Base-by-base conservation (phyloP, 2,329 filamentous ascomycete genomes). In the Aspergillus chevalieri region DNA sequence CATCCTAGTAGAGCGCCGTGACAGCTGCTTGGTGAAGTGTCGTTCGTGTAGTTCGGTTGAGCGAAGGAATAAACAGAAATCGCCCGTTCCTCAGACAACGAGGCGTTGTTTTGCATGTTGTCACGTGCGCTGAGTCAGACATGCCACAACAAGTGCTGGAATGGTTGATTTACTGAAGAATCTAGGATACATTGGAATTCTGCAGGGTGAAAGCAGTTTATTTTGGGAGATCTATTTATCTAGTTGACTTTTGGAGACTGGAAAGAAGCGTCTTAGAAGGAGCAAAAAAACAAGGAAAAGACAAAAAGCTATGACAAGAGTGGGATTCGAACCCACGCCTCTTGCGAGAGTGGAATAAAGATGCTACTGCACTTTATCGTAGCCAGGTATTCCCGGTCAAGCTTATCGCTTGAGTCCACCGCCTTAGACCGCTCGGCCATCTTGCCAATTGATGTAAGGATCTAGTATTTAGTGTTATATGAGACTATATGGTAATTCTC, bases 61-160 rank as follows among this genome's bases (percentile, higher is more conserved):
- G 57, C 56, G 55, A 60, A 66, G 60, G 57, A 66, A 61, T 69
- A 69, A 69, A 70, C 66, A 70, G 66, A 70, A 59, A 61, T 48
- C 50, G 51, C 62, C 26, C 63, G 67, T 70, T 68, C 65, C 67
- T 70, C 66, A 69, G 66, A 67, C 67, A 70, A 70, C 67, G 65
- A 21, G 7, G 3, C 7, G 7, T 19, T 63, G 65, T 59, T 63
- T 66, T 64, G 55, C 52, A 21, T 22, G 6, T 26, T 2, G 56
- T 69, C 66, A 69, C 66, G 66, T 70, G 66, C 0, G 44, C 24
- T 55, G 53, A 58, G 15, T 41, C 38, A 41, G 38, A 3, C 38
- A 41, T 22, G 4, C 26, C 26, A 30, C 26, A 30, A 30, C 26
- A 30, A 30, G 9, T 10, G 26, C 26, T 30, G 26, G 26, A 12